Evolutionary conservation across 164 flowering plant genomes (phyloP).

Genomic region (Euptelea pleiosperma): DNA sequence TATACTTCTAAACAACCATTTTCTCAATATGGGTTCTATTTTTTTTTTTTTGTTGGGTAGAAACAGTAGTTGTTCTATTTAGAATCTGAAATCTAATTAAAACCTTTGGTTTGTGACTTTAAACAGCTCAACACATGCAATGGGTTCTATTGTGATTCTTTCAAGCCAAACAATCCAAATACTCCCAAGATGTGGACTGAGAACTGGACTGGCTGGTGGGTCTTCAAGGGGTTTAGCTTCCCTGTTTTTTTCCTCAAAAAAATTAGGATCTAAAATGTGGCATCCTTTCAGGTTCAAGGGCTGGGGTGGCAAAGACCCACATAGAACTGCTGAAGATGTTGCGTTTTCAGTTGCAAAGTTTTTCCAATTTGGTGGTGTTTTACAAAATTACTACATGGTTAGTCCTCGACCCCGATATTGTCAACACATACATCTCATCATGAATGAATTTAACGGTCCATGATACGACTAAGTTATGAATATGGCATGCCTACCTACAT

Average conservation of each 20-base stretch:
- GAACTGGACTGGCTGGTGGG: slow-evolving; percentile 61
- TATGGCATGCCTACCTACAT: too few species aligned
- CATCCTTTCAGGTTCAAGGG: slow-evolving; percentile 5
- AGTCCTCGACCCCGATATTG: too few species aligned
- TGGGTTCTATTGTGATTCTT: slow-evolving; percentile 55
- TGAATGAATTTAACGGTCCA: too few species aligned
- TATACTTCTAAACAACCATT: neutral
- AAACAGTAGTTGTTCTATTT: neutral
- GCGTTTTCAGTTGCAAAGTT: slow-evolving; percentile 60
- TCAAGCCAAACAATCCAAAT: slow-evolving; percentile 18
- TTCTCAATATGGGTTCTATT: neutral
- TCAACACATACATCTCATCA: too few species aligned
- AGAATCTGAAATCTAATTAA: neutral
- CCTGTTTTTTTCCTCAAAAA: too few species aligned
- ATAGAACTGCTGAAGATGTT: slow-evolving; percentile 42
- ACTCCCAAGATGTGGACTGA: slow-evolving; percentile 37
- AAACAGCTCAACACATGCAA: slow-evolving; percentile 67
- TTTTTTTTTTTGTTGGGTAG: neutral
- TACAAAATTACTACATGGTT: slow-evolving; percentile 76
- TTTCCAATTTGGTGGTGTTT: slow-evolving; percentile 53
- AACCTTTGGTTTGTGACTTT: neutral
- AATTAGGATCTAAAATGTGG: too few species aligned
- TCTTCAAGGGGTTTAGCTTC: too few species aligned
- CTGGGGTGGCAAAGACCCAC: slow-evolving; percentile 1
- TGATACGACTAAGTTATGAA: too few species aligned